Evolutionary conservation across 75 land plant species (phyloP).

Genomic region (Picea glauca): DNA sequence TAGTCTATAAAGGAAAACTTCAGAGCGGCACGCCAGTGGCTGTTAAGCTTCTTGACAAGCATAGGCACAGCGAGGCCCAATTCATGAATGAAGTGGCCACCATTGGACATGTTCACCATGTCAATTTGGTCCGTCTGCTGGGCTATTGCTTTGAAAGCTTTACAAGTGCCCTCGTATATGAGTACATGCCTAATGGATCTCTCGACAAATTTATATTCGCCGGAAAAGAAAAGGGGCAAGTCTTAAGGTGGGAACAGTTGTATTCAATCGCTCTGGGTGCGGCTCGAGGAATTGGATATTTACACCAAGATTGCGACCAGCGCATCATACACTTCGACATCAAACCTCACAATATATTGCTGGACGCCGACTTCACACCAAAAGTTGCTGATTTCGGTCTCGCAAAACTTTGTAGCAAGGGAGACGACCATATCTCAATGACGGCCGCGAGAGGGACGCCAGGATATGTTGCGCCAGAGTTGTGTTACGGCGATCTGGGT

Average conservation of each 20-base stretch:
- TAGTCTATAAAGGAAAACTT: no score
- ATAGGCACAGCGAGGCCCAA: neutral
- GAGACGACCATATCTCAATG: neutral
- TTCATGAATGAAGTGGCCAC: constrained; percentile 22
- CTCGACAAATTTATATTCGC: no score
- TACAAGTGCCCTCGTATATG: constrained; percentile 15
- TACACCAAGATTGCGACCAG: constrained; percentile 43
- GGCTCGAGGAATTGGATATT: constrained; percentile 45
- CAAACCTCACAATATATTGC: constrained; percentile 52
- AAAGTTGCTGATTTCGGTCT: constrained; percentile 50
- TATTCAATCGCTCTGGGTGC: constrained; percentile 47
- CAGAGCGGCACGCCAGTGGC: no score
- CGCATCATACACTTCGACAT: constrained; percentile 55
- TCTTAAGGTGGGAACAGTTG: constrained; percentile 14
- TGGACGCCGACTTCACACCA: constrained; percentile 45
- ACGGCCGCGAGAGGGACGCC: no score
- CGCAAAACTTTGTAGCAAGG: constrained; percentile 19
- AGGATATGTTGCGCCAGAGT: no score
- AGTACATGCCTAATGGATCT: constrained; percentile 19
- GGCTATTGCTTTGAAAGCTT: constrained; percentile 22
- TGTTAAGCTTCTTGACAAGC: no score
- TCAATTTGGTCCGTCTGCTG: constrained; percentile 31
- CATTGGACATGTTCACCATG: constrained; percentile 27
- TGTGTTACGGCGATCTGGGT: no score
- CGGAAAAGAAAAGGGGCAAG: neutral